Evolutionary conservation across 345 rosid species (phyloP), one percentile per base, ranked within the genome.

Genomic region (Pseudoturritis turrita): DNA sequence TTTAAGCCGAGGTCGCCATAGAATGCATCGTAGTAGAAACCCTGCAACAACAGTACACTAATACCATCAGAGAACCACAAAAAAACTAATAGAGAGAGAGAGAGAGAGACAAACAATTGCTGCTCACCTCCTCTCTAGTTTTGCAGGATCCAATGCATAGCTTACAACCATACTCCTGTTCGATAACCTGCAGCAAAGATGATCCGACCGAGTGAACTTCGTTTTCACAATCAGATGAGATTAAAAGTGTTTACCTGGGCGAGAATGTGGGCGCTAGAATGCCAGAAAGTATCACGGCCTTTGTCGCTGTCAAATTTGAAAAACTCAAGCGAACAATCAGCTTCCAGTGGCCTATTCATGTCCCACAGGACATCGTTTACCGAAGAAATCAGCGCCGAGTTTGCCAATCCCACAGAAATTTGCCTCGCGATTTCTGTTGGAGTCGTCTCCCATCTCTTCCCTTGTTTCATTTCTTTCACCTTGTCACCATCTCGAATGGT

Each of bases 1-100:
- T 90, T 92, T 81, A 85, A 70, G 25, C 87, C 88, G 81, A 84
- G 65, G 3, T 86, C 87, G 13, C 86, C 90, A 72, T 90, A 89
- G 78, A 83, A 88, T 45, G 89, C 96, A 80, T 92, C 98, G 70
- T 92, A 92, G 68, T 88, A 88, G 78, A 92, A 92, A 23, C 96
- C 98, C 94, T 91, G 82, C 50, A 67, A 52, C 36, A 13, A 39
- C n/a, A n/a, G n/a, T n/a, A n/a, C n/a, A n/a, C 53, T 63, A 60
- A 4, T 37, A 36, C 5, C 10, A 58, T 26, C 51, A 61, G 23
- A 17, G 39, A 62, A 25, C 26, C 26, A n/a, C n/a, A n/a, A 25
- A 25, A 25, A 25, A 25, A 25, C 26, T n/a, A n/a, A n/a, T n/a
- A n/a, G n/a, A n/a, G n/a, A n/a, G n/a, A n/a, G n/a, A n/a, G n/a